Base-by-base conservation (phyloP, 345 rosid species). In the Stellera chamaejasme region DNA sequence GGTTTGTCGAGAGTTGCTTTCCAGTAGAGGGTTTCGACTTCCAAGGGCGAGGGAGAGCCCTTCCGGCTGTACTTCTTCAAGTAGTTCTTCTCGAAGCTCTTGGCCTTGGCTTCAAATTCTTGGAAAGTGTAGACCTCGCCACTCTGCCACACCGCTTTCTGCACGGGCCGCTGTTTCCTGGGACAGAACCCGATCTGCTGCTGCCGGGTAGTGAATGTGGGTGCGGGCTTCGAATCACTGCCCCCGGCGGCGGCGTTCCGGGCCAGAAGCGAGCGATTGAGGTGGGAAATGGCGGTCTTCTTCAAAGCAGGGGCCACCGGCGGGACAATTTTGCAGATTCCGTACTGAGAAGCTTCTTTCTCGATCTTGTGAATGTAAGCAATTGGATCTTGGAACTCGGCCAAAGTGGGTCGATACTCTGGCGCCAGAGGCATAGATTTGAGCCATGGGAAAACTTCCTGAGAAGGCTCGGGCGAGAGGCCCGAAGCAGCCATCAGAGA, bases 181-280 rank as follows among this genome's bases (percentile, higher is more conserved):
- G 99, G 94, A 76, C 94, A 89, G 72, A 93, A 93, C n/a, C 99
- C 99, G 87, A 93, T 87, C 94, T 93, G 99, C 78, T 93, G 99
- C 74, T 87, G 97, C 2, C 99, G 89, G 27, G 99, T 93, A 50
- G 99, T 82, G 79, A 89, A 93, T 81, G 98, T 88, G 58, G 97
- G 96, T 12, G 69, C 60, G 7, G 80, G 73, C 53, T 75, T 82
- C 10, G 70, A 70, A 36, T 55, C 66, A 11, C 64, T 61, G 32
- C 43, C 51, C 14, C 25, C 78, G 43, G 63, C 62, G 26, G 67
- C 71, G 13, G 77, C 66, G 4, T 79, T 76, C 13, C 92, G 86
- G 25, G 81, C 74, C 2, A 83, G 82, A 10, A 92, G 84, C n/a
- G 95, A 88, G 15, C 84, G 82, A 77, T 82, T 88, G 55, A 92